Evolutionary conservation across 2,329 filamentous ascomycete genomes (phyloP), one percentile per base, ranked within the genome.

Genomic region (Pseudogymnoascus sp.): DNA sequence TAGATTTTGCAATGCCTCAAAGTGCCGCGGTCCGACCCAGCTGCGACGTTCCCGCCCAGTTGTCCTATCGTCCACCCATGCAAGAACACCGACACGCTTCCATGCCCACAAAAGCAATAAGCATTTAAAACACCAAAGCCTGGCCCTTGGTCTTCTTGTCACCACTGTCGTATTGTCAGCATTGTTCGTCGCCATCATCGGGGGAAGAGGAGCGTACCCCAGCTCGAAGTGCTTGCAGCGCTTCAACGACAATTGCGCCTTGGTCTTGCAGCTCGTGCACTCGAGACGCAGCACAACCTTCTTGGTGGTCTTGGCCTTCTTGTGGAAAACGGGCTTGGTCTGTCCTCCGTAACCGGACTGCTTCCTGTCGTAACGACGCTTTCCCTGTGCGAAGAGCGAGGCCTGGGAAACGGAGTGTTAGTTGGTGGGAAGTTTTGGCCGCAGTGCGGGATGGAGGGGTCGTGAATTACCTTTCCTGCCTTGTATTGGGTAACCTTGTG

Each of bases 141-240:
- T 94, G 94, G 88, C 94, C 94, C 91, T 99, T 99, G 74, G 94
- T 99, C 90, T 99, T 99, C 92, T 99, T 99, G 88, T 99, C 94
- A 86, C 94, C 94, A 87, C 94, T 95, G 71, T 72, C 67, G 65
- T 63, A 62, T 61, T 57, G 72, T 82, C 74, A 82, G 77, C 66
- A 72, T 68, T 58, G 21, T 48, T 34, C 37, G 28, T 34, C 19
- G 21, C 18, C 12, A 28, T 37, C 9, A 34, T 37, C 18, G 8
- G 12, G 18, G 2, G 13, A 12, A 39, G 15, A 8, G 64, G 37
- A 66, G 85, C 90, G 67, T 91, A 95, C 90, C 91, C 94, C 75
- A 99, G 83, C 84, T 99, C 94, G 81, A 99, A 99, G 86, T 99
- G 94, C 89, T 99, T 99, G 91, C 94, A 99, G 77, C 94, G 90